Evolutionary conservation across 257 asterid genomes (phyloP).

Genomic region (Haberlea rhodopensis): DNA sequence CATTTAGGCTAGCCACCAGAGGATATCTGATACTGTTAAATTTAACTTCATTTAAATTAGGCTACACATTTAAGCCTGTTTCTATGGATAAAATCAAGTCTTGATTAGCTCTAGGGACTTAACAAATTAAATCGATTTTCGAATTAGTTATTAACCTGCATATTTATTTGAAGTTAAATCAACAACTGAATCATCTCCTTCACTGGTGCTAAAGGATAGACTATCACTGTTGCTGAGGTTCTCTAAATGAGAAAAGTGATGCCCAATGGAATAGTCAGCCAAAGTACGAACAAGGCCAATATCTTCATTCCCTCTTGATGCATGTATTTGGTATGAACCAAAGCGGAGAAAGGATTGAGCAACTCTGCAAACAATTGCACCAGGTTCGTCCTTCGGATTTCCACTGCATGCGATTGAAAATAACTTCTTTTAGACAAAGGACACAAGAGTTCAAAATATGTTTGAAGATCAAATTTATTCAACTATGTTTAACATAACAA

Average conservation of each 20-base stretch:
- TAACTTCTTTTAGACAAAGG: background rate
- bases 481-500: slow-evolving; percentile 2
- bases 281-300: slow-evolving; percentile 68
- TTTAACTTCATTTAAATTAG: background rate
- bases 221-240: slow-evolving; percentile 74
- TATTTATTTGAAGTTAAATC: slow-evolving; percentile 96
- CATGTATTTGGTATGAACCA: slow-evolving; percentile 96
- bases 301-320: slow-evolving; percentile 77
- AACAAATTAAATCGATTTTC: no score
- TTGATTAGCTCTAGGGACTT: no score
- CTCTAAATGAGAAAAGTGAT: slow-evolving; percentile 85
- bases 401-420: slow-evolving; percentile 58
- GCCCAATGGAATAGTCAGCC: slow-evolving; percentile 80
- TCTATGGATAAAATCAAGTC: no score
- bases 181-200: slow-evolving; percentile 74
- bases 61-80: background rate
- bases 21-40: background rate
- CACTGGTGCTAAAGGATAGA: slow-evolving; percentile 80
- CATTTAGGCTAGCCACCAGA: background rate
- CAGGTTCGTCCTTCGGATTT: slow-evolving; percentile 95
- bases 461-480: background rate
- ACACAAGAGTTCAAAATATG: background rate
- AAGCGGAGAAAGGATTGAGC: slow-evolving; percentile 91
- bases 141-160: slow-evolving; percentile 53
- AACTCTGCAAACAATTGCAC: slow-evolving; percentile 94